Percentiles rank a stretch among this genome's conserved stretches.
Evolutionary conservation across 2,329 filamentous ascomycete genomes (phyloP).

Genomic region (Aspergillus chevalieri): DNA sequence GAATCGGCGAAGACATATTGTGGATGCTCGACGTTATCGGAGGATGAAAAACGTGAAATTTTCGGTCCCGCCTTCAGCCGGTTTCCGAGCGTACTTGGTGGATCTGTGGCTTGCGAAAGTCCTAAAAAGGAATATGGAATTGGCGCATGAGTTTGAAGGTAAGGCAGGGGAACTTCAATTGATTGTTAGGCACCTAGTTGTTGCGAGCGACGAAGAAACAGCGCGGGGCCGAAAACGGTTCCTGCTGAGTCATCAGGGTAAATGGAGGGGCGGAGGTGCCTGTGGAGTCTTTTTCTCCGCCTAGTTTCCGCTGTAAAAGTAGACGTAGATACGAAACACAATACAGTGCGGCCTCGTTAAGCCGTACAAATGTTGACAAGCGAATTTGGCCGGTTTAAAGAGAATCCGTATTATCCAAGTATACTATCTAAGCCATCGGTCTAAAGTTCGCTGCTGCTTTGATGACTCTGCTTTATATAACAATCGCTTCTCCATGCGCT

Average conservation of each 20-base stretch:
- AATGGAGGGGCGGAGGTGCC: constrained; percentile 4
- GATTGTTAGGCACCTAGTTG: not conserved
- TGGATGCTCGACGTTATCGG: not conserved
- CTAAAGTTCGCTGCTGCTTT: not conserved
- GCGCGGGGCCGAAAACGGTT: constrained; percentile 1
- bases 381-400: not conserved
- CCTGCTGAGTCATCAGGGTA: constrained; percentile 5
- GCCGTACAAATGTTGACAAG: not conserved
- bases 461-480: not conserved
- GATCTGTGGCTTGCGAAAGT: not conserved
- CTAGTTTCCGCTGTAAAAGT: too few relatives aligned
- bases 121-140: not conserved
- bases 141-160: not conserved
- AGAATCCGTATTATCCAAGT: not conserved
- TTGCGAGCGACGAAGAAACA: not conserved
- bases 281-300: constrained; percentile 2
- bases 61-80: not conserved
- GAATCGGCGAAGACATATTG: constrained; percentile 32
- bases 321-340: too few relatives aligned
- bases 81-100: not conserved
- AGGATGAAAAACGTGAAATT: not conserved
- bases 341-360: not conserved
- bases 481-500: not conserved
- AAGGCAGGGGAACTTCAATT: not conserved
- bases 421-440: too few relatives aligned